Conservation (phyloP, 208 protist genomes). For the Angomonas ambiguus region DNA sequence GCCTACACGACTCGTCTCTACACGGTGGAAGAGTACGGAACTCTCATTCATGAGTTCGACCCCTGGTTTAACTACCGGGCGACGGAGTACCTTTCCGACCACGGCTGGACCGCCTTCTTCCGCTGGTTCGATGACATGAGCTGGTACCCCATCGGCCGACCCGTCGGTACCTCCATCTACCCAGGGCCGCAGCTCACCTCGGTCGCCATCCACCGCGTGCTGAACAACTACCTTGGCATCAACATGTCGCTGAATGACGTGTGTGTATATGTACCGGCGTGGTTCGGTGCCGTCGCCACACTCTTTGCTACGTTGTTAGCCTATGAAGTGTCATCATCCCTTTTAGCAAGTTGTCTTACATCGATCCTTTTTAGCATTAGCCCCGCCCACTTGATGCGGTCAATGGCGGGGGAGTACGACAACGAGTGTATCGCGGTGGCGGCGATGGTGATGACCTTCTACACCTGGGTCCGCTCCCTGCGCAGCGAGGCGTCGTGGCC, state of each 20-base stretch:
- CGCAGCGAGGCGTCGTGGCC: constrained; percentile 37
- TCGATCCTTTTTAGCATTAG: constrained; percentile 59
- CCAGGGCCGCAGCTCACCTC: constrained; percentile 97
- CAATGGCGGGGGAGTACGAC: constrained; percentile 98
- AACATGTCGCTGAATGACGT: constrained; percentile 93
- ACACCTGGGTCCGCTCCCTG: constrained; percentile 80
- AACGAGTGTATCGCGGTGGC: constrained; percentile 98
- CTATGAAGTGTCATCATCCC: constrained; percentile 59
- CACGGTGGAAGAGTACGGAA: constrained; percentile 74
- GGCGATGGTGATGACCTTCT: constrained; percentile 94
- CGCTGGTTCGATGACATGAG: constrained; percentile 98
- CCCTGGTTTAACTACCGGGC: constrained; percentile 93
- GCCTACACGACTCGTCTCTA: constrained; percentile 65
- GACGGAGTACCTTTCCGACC: constrained; percentile 81
- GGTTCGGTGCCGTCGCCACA: constrained; percentile 90
- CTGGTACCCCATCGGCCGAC: constrained; percentile 98
- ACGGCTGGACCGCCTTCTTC: constrained; percentile 96
- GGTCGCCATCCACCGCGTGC: constrained; percentile 79
- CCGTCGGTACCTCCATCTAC: constrained; percentile 97
- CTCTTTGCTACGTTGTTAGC: constrained; percentile 84
- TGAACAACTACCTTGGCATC: constrained; percentile 30
- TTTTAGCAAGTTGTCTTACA: constrained; percentile 82
- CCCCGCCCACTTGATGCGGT: constrained; percentile 94
- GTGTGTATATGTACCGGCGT: constrained; percentile 95
- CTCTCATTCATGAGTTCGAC: constrained; percentile 93